Percentiles rank a stretch among this genome's conserved stretches.
phyloP scores from a whole-genome alignment of 305 asterid genomes.

The Plantago rigida region DNA sequence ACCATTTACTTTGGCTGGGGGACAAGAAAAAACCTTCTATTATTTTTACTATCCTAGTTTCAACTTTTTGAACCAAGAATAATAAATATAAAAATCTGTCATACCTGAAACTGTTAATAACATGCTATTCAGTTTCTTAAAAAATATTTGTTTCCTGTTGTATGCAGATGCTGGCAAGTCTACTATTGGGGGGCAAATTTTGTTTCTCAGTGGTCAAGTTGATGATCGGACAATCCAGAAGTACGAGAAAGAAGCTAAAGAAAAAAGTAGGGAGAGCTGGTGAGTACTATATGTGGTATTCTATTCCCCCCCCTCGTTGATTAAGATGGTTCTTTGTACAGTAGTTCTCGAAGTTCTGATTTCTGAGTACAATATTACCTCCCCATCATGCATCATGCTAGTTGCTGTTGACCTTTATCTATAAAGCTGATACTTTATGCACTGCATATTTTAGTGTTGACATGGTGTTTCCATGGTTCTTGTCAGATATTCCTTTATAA shows the following conservation, averaged over 20 bases:
- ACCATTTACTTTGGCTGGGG: too few relatives aligned
- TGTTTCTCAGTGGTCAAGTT: conserved; percentile 90
- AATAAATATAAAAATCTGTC: too few relatives aligned
- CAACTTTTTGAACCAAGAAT: too few relatives aligned
- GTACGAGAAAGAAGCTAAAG: conserved; percentile 95
- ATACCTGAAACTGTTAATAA: conserved; percentile 6
- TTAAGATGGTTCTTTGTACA: too few relatives aligned
- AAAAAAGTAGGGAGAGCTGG: conserved; percentile 99
- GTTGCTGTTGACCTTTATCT: neutral
- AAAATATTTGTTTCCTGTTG: conserved; percentile 19
- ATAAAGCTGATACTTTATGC: conserved; percentile 1
- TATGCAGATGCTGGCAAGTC: conserved; percentile 95
- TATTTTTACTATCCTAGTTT: too few relatives aligned
- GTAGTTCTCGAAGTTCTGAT: neutral
- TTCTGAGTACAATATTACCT: too few relatives aligned
- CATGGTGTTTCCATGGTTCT: conserved; percentile 10
- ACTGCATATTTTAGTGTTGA: conserved; percentile 11
- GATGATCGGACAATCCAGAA: conserved; percentile 96
- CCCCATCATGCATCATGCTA: neutral
- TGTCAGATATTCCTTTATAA: neutral
- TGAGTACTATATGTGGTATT: conserved; percentile 32
- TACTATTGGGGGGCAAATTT: conserved; percentile 86
- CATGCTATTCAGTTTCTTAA: conserved; percentile 20
- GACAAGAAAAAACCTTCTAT: too few relatives aligned
- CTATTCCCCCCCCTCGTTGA: too few relatives aligned